Conservation (phyloP, 2,329 filamentous ascomycete genomes). For the Aspergillus vadensis region DNA sequence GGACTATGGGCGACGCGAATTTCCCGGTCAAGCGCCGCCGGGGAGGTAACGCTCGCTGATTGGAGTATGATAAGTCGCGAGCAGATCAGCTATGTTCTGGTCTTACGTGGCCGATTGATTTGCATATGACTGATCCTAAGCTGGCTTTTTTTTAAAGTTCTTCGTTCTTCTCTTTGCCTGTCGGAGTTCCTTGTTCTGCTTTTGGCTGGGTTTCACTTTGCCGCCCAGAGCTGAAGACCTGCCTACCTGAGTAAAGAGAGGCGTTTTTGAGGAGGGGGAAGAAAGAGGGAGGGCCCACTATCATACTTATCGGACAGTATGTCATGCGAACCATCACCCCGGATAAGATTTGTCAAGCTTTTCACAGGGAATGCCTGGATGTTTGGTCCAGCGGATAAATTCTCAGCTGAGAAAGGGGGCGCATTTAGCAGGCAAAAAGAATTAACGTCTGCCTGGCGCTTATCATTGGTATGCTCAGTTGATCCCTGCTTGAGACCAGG, state of each 20-base stretch:
- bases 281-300: neutral
- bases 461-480: neutral
- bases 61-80: conserved; percentile 10
- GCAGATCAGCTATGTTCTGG: neutral
- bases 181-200: neutral
- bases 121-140: conserved; percentile 18
- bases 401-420: neutral
- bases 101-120: conserved; percentile 14
- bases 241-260: neutral
- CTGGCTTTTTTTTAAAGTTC: neutral
- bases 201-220: neutral
- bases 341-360: conserved; percentile 17
- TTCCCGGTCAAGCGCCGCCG: neutral
- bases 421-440: neutral
- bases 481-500: conserved; percentile 3
- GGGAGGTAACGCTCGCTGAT: neutral
- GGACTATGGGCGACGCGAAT: conserved; percentile 4
- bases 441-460: neutral
- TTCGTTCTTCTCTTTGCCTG: neutral
- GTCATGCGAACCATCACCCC: conserved; percentile 8
- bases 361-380: neutral
- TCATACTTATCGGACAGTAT: conserved; percentile 10
- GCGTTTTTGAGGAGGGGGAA: neutral
- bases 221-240: neutral
- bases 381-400: conserved; percentile 7